A percentile compares a stretch with the other conserved stretches of the same genome.
These are phyloP conservation scores for Pelargonium australe DNA, from an alignment of 441 rosid genomes.

Conservation along the genomic window DNA sequence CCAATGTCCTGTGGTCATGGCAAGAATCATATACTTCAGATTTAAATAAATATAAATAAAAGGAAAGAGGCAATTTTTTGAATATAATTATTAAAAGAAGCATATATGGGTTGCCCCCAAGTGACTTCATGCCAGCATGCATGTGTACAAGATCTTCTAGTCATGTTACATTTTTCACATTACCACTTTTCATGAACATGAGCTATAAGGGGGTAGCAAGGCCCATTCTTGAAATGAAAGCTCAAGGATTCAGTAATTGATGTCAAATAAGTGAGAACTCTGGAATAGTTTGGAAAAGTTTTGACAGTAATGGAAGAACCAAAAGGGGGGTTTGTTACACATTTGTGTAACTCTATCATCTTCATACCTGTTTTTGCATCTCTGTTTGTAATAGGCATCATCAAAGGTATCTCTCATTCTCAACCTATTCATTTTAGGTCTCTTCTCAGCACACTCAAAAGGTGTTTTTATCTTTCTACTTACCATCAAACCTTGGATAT, in stretches of 20 bases:
- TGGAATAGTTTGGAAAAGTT: not conserved
- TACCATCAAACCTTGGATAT: not conserved
- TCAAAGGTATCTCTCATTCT: not conserved
- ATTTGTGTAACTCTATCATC: slow-evolving; percentile 1
- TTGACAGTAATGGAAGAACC: not conserved
- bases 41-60: not conserved
- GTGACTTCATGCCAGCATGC: not conserved
- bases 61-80: not conserved
- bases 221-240: not conserved
- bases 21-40: not conserved
- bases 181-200: not conserved
- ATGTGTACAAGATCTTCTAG: not conserved
- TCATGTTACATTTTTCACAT: not conserved
- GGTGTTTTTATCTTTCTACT: not conserved
- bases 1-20: not conserved
- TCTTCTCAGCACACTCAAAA: not conserved
- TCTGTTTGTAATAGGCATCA: not conserved
- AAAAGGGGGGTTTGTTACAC: not conserved
- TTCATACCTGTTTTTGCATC: not conserved
- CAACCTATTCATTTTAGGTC: not conserved
- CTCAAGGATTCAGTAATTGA: not conserved
- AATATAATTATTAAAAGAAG: not conserved
- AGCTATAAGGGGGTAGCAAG: not conserved
- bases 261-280: too few relatives aligned
- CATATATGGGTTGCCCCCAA: not conserved